phyloP scores from a whole-genome alignment of 2,329 filamentous ascomycete genomes.

The Colletotrichum camelliae region DNA sequence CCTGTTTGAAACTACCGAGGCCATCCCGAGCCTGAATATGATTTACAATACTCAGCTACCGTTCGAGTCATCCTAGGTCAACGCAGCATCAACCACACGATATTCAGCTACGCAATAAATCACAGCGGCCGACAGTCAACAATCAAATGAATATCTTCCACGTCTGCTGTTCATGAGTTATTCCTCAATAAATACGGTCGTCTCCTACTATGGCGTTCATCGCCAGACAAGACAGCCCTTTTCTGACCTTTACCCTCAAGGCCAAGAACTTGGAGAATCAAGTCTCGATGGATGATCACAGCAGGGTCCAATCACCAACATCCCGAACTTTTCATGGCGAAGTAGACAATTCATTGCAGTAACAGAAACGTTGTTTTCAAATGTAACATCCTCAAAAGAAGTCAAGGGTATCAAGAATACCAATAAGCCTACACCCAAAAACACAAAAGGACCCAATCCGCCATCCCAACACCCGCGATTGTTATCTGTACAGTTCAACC shows the following conservation, averaged over 20 bases:
- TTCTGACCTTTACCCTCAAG: not conserved
- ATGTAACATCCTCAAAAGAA: not conserved
- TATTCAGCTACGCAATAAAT: not conserved
- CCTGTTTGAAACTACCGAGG: not conserved
- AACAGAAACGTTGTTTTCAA: not conserved
- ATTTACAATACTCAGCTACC: rapidly evolving
- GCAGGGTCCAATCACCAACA: not conserved
- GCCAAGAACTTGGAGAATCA: no score
- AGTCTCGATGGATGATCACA: no score
- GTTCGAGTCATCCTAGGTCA: not conserved
- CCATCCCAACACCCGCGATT: not conserved
- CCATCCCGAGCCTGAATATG: rapidly evolving
- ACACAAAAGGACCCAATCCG: not conserved
- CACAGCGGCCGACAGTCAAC: not conserved
- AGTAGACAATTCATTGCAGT: not conserved
- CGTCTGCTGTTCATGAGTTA: not conserved
- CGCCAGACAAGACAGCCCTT: not conserved
- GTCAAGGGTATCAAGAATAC: constrained; percentile 23
- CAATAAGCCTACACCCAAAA: constrained; percentile 17
- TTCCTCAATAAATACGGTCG: not conserved
- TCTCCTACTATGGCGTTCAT: not conserved
- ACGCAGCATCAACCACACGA: not conserved
- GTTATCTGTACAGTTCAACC: not conserved
- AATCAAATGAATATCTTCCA: not conserved
- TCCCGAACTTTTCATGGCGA: not conserved